Conservation (phyloP, 176 grass and related monocot genomes). For the Elaeis guineensis region DNA sequence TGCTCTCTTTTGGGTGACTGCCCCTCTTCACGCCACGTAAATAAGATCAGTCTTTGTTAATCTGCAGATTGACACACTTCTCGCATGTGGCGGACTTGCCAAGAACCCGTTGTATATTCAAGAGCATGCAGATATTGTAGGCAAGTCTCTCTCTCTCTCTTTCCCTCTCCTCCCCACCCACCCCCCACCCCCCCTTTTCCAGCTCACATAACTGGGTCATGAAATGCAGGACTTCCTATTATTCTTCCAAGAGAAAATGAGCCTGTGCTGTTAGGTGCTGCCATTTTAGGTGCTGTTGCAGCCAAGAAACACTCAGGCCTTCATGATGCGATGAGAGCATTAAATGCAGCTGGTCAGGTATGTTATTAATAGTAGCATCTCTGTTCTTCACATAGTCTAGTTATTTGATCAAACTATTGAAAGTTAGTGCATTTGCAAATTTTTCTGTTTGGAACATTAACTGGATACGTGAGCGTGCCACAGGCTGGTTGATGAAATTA, state of each 20-base stretch:
- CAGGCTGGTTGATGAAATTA: too few relatives aligned
- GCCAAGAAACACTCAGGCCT: conserved; percentile 54
- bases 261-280: conserved; percentile 87
- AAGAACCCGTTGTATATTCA: conserved; percentile 88
- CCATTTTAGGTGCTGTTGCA: conserved; percentile 86
- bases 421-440: too few relatives aligned
- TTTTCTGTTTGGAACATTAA: too few relatives aligned
- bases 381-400: neutral
- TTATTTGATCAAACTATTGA: too few relatives aligned
- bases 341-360: conserved; percentile 84
- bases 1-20: too few relatives aligned
- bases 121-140: conserved; percentile 79
- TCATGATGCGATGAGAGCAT: conserved; percentile 66
- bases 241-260: conserved; percentile 88
- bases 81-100: conserved; percentile 79
- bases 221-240: conserved; percentile 53
- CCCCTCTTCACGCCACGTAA: too few relatives aligned
- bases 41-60: conserved; percentile 8
- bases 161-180: conserved; percentile 3
- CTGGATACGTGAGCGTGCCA: too few relatives aligned
- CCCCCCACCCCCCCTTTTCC: neutral
- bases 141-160: conserved; percentile 27
- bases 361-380: neutral
- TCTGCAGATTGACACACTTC: conserved; percentile 74
- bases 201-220: neutral